Base-by-base conservation (phyloP, 1,284 basidiomycete genomes). In the Cryptococcus depauperatus region DNA sequence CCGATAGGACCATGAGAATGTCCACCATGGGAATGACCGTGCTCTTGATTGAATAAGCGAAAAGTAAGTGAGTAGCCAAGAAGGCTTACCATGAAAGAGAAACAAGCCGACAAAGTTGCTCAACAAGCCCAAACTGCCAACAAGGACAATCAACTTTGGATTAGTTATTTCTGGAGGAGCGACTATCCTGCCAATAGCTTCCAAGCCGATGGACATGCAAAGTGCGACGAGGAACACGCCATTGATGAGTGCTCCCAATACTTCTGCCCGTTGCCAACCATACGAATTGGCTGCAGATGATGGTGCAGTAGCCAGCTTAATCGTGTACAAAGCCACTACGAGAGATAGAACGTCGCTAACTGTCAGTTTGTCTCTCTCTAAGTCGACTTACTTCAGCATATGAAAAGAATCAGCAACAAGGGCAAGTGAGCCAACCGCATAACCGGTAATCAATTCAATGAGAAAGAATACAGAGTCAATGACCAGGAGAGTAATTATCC, bases 381-480 rank as follows among this genome's bases (percentile, higher is more conserved):
- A n/a, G n/a, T n/a, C n/a, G n/a, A n/a, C n/a, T n/a, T n/a, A n/a
- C n/a, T n/a, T n/a, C 72, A 92, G 81, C 92, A 97, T 97, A 74
- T 98, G 93, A 73, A 98, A 97, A 54, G 84, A 87, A 73, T 97
- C 93, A 18, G 95, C 93, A 29, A 98, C 83, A 47, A 98, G 82
- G 3, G 92, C 92, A 1, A 96, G 80, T 0, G 91, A 95, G 30
- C 90, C 90, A 47, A 95, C 88, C 13, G 85, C 81, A 81, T 93
- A 93, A 37, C 92, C 91, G 83, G 68, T 48, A 39, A 67, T 65
- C 23, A 68, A 49, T 51, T 66, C 95, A 46, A 96, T 75, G 60
- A 97, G 80, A 73, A 98, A 93, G 76, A 98, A 98, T 43, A 83
- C 39, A 6, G 86, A 69, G 70, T 97, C 92, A 48, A 98, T 88